Evolutionary conservation across 2,329 filamentous ascomycete species (phyloP).

Genomic region (Neonectria magnoliae): DNA sequence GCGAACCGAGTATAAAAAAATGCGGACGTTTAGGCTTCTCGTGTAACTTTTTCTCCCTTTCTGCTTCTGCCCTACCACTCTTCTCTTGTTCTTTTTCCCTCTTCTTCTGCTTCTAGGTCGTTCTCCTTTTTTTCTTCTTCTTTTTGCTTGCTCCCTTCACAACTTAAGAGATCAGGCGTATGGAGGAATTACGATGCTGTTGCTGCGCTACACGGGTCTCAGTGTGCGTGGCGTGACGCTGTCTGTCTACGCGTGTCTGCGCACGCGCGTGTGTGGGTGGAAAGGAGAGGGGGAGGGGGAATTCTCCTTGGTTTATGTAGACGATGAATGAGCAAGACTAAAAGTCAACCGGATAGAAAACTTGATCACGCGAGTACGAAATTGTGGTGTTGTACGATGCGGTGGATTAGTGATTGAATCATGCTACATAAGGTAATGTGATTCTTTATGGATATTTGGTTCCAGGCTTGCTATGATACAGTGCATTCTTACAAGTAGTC

Average conservation of each 20-base stretch:
- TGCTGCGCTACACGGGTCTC: slow-evolving; percentile 3
- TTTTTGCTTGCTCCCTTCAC: slow-evolving; percentile 24
- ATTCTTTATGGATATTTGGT: neutral
- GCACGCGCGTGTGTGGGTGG: slow-evolving; percentile 6
- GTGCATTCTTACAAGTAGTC: neutral
- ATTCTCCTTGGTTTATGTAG: slow-evolving; percentile 41
- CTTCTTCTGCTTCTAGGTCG: slow-evolving; percentile 16
- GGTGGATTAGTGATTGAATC: slow-evolving; percentile 3
- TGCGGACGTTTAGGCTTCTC: slow-evolving; percentile 36
- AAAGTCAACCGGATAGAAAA: slow-evolving; percentile 43
- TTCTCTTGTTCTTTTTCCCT: slow-evolving; percentile 26
- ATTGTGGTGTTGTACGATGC: neutral
- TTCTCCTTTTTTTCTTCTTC: slow-evolving; percentile 25
- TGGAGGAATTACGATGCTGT: slow-evolving; percentile 26
- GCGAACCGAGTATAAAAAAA: slow-evolving; percentile 27
- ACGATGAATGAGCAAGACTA: slow-evolving; percentile 45
- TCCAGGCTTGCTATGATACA: slow-evolving; percentile 16
- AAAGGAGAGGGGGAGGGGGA: slow-evolving; percentile 1
- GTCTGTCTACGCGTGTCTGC: slow-evolving; percentile 9
- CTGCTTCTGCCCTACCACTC: slow-evolving; percentile 28
- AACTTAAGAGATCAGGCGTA: slow-evolving; percentile 24
- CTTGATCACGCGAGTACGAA: slow-evolving; percentile 16
- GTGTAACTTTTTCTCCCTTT: slow-evolving; percentile 37
- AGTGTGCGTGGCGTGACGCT: slow-evolving; percentile 1
- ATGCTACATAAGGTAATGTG: neutral